phyloP scores from a whole-genome alignment of 257 asterid species.

The Orobanche coerulescens region DNA sequence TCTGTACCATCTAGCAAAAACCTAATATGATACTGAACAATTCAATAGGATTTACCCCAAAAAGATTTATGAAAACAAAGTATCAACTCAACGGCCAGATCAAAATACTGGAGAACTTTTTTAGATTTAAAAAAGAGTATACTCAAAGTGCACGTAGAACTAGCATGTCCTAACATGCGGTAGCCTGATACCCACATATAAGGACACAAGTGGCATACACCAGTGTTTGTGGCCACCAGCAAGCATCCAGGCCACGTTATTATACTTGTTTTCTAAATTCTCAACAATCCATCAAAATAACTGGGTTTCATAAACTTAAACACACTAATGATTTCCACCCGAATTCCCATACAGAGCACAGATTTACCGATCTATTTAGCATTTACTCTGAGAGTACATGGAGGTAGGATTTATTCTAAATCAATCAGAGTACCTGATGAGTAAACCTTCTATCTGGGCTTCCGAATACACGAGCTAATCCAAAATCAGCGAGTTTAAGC shows the following conservation, averaged over 20 bases:
- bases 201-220: not conserved
- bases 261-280: not conserved
- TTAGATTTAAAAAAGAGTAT: not conserved
- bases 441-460: slow-evolving; percentile 96
- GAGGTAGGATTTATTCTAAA: not conserved
- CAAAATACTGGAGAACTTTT: not conserved
- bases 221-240: not conserved
- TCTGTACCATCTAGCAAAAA: slow-evolving; percentile 97
- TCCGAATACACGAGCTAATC: slow-evolving; percentile 93
- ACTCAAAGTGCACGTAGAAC: not conserved
- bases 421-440: slow-evolving; percentile 61
- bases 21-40: slow-evolving; percentile 37
- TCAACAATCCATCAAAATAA: not conserved
- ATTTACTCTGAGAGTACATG: not conserved
- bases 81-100: not conserved
- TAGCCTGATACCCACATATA: slow-evolving; percentile 4
- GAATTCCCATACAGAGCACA: not conserved
- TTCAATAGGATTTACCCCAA: slow-evolving; percentile 17
- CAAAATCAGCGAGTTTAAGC: slow-evolving; percentile 96
- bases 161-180: slow-evolving; percentile 6
- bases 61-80: not conserved
- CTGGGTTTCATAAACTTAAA: not conserved
- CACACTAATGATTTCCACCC: not conserved
- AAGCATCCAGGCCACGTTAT: not conserved
- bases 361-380: not conserved